phyloP scores from a whole-genome alignment of 257 asterid genomes.

The Thymus quinquecostatus region DNA sequence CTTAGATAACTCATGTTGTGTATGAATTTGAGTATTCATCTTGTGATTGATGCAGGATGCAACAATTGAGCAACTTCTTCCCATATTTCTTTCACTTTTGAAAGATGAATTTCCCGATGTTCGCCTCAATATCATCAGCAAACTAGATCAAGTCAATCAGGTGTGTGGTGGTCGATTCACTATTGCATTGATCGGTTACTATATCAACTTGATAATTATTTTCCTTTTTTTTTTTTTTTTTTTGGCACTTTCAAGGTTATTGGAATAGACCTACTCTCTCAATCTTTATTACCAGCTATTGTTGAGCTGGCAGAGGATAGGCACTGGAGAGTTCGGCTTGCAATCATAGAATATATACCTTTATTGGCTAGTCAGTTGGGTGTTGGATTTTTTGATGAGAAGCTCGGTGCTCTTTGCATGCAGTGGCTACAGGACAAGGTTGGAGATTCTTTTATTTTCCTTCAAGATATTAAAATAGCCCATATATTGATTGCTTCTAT shows the following conservation, averaged over 20 bases:
- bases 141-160: slow-evolving; percentile 94
- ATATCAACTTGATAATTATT: background rate
- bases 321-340: slow-evolving; percentile 79
- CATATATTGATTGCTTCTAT: background rate
- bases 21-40: slow-evolving; percentile 20
- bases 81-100: slow-evolving; percentile 82
- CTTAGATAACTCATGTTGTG: background rate
- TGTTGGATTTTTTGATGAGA: slow-evolving; percentile 76
- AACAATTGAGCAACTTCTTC: slow-evolving; percentile 88
- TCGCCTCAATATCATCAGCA: slow-evolving; percentile 84
- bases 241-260: slow-evolving; percentile 53
- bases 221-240: background rate
- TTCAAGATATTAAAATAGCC: background rate
- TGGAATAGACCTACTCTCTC: slow-evolving; percentile 76
- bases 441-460: slow-evolving; percentile 10
- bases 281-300: slow-evolving; percentile 70
- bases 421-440: slow-evolving; percentile 83
- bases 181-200: background rate
- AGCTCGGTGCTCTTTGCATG: slow-evolving; percentile 81
- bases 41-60: slow-evolving; percentile 65
- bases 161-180: slow-evolving; percentile 35
- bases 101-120: slow-evolving; percentile 93
- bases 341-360: slow-evolving; percentile 67
- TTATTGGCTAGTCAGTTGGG: slow-evolving; percentile 67
- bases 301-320: slow-evolving; percentile 82